These are phyloP conservation scores for Fragilaria radians DNA, from an alignment of 108 stramenopile genomes.

Conservation along the genomic window DNA sequence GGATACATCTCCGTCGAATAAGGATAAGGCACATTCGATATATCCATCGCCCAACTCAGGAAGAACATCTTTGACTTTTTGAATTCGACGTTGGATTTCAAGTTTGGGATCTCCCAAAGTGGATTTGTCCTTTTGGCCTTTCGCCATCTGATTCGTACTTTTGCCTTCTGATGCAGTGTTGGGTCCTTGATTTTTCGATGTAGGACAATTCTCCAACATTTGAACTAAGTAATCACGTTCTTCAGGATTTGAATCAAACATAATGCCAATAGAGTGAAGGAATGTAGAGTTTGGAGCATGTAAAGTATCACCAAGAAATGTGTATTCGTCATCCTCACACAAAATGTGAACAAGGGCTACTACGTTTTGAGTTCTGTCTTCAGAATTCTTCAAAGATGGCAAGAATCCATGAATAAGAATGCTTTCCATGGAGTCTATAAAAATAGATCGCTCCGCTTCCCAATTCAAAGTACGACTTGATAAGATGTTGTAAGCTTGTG, in stretches of 20 bases:
- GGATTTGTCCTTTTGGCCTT: background rate
- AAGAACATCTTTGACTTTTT: constrained; percentile 42
- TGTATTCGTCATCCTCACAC: constrained; percentile 22
- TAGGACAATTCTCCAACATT: constrained; percentile 28
- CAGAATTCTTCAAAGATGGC: background rate
- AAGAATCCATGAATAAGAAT: constrained; percentile 30
- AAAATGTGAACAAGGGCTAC: constrained; percentile 24
- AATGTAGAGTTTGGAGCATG: constrained; percentile 16
- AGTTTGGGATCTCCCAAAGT: background rate
- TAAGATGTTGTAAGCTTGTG: constrained; percentile 17
- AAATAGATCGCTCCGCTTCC: constrained; percentile 2
- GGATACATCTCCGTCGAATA: constrained; percentile 56
- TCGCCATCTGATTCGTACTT: background rate
- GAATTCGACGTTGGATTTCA: constrained; percentile 31
- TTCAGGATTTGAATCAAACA: background rate
- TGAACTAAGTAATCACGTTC: constrained; percentile 33
- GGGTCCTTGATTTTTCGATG: constrained; percentile 2
- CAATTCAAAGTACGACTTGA: constrained; percentile 6
- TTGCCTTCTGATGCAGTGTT: constrained; percentile 5
- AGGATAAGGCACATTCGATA: constrained; percentile 66
- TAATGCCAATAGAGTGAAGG: constrained; percentile 7
- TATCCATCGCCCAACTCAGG: constrained; percentile 78
- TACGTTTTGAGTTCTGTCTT: constrained; percentile 10
- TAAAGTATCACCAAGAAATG: constrained; percentile 28
- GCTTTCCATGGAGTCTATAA: constrained; percentile 11